phyloP scores from a whole-genome alignment of 1,284 basidiomycete species.

The Irpex sp. region DNA sequence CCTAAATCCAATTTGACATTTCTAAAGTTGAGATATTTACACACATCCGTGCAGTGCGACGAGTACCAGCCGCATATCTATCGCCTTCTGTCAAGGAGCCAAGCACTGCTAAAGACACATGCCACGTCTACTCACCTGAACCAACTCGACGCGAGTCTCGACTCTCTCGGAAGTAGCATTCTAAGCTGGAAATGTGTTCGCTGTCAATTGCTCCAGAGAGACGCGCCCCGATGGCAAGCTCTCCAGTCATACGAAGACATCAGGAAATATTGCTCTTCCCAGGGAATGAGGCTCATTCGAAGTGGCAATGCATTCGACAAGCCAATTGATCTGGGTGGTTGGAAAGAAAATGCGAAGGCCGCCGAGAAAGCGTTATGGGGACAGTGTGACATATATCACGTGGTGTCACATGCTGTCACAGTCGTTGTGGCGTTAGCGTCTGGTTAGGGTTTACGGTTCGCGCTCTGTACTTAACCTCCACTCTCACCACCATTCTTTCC shows the following conservation, averaged over 20 bases:
- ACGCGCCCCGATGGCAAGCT: background rate
- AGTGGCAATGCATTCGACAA: constrained; percentile 16
- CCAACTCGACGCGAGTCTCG: no score
- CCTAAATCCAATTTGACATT: no score
- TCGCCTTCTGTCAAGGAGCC: no score
- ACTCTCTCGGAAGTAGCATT: no score
- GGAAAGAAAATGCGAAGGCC: background rate
- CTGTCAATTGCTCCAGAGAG: no score
- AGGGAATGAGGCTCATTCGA: constrained; percentile 20
- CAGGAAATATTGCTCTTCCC: constrained; percentile 13
- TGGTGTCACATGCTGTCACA: background rate
- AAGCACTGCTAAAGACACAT: no score
- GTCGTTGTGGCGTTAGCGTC: background rate
- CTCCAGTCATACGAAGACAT: background rate
- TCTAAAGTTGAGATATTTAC: no score
- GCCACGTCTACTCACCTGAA: no score
- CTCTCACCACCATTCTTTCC: background rate
- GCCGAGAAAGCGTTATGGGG: background rate
- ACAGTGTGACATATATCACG: background rate
- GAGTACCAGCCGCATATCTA: no score
- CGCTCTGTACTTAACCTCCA: background rate
- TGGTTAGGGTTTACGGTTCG: background rate
- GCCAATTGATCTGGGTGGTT: constrained; percentile 14
- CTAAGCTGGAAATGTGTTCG: no score
- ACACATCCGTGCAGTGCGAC: no score